Base-by-base conservation (phyloP, 169 alveolate species). In the Ichthyophthirius multifiliis region DNA sequence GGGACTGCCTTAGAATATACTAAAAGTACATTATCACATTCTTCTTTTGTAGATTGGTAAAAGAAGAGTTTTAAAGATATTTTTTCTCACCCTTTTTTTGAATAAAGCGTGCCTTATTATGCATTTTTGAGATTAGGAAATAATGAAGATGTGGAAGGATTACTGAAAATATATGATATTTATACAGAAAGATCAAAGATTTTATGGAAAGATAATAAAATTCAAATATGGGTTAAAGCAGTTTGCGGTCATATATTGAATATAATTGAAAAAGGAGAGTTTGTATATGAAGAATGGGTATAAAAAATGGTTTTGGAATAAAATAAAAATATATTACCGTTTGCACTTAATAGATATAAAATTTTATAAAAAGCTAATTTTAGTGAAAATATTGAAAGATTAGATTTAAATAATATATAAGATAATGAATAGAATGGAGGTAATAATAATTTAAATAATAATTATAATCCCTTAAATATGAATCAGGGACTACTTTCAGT, bases 221-320 rank as follows among this genome's bases (percentile, higher is more conserved):
- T 79, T 18, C 27, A 65, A 30, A 37, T 65, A 13, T 79, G 85
- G 85, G 27, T 79, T 7, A 79, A 79, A 65, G 85, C 80, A 18
- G 85, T 80, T 35, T 23, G 55, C 6, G 85, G 85, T 31, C 46
- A 65, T 35, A 31, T 79, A n/a, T 39, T 79, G 18, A 45, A 79
- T 35, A 16, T 55, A 39, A 65, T 79, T 35, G 75, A 79, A 18
- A 46, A 44, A 15, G 16, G 43, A 31, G 46, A 45, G 5, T 79
- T 79, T 43, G 79, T 43, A 13, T 73, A 65, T 34, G 80, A 71
- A 16, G 64, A 71, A 32, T 65, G 65, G 10, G 63, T 65, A 16
- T 74, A 65, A 30, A 63, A 65, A 34, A 20, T 65, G 27, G 39
- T 64, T 45, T 45, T 64, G 18, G 20, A 18, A 12, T 15, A 46